Evolutionary conservation across 805 yeast genomes (phyloP).

Genomic region (Candida railenensis): DNA sequence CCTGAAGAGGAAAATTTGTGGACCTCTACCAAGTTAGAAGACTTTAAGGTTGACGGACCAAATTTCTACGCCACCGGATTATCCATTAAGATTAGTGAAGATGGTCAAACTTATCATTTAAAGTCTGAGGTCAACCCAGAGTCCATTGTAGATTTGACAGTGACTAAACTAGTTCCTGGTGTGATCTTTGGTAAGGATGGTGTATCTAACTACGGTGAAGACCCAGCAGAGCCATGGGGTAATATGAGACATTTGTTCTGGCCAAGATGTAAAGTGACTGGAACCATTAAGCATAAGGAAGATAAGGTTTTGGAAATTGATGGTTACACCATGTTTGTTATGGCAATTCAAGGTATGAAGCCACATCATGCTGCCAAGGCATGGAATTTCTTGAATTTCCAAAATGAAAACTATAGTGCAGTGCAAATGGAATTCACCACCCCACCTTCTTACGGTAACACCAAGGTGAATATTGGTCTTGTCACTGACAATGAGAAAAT

Average conservation of each 20-base stretch:
- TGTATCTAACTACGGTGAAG: conserved; percentile 81
- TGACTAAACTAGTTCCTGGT: conserved; percentile 68
- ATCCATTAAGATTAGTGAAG: conserved; percentile 60
- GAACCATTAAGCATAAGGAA: conserved; percentile 52
- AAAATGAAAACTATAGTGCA: conserved; percentile 69
- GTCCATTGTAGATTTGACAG: conserved; percentile 65
- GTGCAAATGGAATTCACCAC: conserved; percentile 95
- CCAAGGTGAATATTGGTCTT: conserved; percentile 79
- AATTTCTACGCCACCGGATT: conserved; percentile 79
- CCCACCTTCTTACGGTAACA: conserved; percentile 82
- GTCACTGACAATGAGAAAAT: conserved; percentile 65
- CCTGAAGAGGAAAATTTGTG: conserved; percentile 60
- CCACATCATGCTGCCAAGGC: conserved; percentile 98
- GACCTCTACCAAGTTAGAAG: conserved; percentile 89
- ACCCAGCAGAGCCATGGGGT: conserved; percentile 89
- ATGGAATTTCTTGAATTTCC: conserved; percentile 94
- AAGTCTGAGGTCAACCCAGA: conserved; percentile 67
- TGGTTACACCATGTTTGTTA: conserved; percentile 76
- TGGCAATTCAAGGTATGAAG: conserved; percentile 98
- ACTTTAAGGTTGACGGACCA: conserved; percentile 69
- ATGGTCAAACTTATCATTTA: conserved; percentile 29
- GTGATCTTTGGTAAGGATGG: conserved; percentile 92
- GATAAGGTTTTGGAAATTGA: conserved; percentile 36
- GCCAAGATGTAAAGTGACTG: conserved; percentile 81
- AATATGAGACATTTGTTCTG: conserved; percentile 94